phyloP scores from a whole-genome alignment of 179 eudicot genomes.

The Spergularia azorica region DNA sequence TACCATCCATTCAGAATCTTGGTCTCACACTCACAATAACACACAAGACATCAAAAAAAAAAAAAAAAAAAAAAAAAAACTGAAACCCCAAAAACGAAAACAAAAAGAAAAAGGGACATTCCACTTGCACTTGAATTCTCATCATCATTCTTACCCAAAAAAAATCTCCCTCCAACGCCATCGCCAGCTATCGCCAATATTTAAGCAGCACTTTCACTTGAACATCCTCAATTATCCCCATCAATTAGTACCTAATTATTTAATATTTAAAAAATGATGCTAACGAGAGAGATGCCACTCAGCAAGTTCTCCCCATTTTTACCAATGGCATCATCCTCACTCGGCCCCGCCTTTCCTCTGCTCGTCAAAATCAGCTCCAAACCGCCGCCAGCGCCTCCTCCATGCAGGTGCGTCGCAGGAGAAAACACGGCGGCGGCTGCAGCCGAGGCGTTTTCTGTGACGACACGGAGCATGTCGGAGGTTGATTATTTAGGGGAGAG shows the following conservation, averaged over 20 bases:
- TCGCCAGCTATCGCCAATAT: neutral
- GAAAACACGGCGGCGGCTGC: conserved; percentile 23
- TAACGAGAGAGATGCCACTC: conserved; percentile 10
- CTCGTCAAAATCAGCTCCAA: neutral
- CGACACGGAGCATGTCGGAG: conserved; percentile 45
- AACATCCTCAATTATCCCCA: neutral
- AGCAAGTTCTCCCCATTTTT: neutral
- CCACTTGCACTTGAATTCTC: neutral
- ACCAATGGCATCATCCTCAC: conserved; percentile 15
- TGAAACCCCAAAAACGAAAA: too few relatives aligned
- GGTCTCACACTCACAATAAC: too few relatives aligned
- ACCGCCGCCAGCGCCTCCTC: conserved; percentile 18
- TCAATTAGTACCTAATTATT: neutral
- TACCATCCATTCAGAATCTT: too few relatives aligned
- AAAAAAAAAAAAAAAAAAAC: neutral
- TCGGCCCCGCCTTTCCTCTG: conserved; percentile 1
- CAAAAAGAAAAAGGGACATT: neutral
- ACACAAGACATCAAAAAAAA: too few relatives aligned
- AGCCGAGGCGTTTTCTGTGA: conserved; percentile 42
- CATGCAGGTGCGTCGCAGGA: conserved; percentile 22
- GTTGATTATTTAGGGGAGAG: conserved; percentile 90
- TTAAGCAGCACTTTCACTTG: neutral
- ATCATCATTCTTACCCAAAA: conserved; percentile 1
- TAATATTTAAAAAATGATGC: neutral
- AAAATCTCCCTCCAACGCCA: neutral